phyloP scores from a whole-genome alignment of 805 yeast genomes.

The Wickerhamomyces silvicola region DNA sequence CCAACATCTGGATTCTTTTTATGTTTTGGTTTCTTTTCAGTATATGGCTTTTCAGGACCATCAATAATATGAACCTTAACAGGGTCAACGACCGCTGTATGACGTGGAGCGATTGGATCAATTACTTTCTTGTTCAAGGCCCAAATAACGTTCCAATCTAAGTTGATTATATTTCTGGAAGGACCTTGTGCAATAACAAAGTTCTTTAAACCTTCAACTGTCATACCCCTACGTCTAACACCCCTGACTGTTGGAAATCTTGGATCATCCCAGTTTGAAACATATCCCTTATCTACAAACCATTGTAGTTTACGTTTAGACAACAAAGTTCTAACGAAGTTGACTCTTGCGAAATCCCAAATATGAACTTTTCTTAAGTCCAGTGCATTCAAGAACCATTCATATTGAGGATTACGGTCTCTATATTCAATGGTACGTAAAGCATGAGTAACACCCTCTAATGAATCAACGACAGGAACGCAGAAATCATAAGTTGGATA shows the following conservation, averaged over 20 bases:
- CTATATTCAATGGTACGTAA: constrained; percentile 97
- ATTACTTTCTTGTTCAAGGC: constrained; percentile 94
- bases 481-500: constrained; percentile 99
- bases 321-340: constrained; percentile 90
- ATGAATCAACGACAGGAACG: constrained; percentile 90
- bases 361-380: constrained; percentile 85
- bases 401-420: constrained; percentile 97
- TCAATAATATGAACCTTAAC: constrained; percentile 62
- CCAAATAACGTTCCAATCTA: constrained; percentile 98
- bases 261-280: constrained; percentile 97
- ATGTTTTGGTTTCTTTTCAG: constrained; percentile 83
- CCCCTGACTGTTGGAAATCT: constrained; percentile 99
- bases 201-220: constrained; percentile 93
- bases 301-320: constrained; percentile 98
- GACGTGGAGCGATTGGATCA: constrained; percentile 96
- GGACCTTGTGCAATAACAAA: constrained; percentile 97
- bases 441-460: constrained; percentile 98
- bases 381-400: constrained; percentile 85
- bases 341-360: constrained; percentile 98
- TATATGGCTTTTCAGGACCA: constrained; percentile 57
- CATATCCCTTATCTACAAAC: constrained; percentile 92
- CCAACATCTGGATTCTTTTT: constrained; percentile 94
- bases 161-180: constrained; percentile 89
- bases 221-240: constrained; percentile 99
- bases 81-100: constrained; percentile 73